These are phyloP conservation scores for Exophiala mesophila DNA, from an alignment of 2,329 filamentous ascomycete species.

Conservation along the genomic window DNA sequence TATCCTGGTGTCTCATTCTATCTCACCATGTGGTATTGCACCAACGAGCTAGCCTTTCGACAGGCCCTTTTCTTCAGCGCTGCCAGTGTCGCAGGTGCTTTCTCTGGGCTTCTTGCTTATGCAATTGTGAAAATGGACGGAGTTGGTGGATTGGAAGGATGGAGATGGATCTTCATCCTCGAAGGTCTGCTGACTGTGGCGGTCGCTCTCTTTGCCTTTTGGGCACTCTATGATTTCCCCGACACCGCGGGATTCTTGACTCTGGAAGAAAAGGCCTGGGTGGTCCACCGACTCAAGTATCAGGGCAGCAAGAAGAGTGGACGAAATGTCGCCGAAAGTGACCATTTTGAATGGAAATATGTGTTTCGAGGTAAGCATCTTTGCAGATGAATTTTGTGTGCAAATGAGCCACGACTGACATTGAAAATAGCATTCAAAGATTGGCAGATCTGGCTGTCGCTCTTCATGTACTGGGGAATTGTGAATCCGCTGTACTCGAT, in stretches of 20 bases:
- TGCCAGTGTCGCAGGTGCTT: constrained; percentile 47
- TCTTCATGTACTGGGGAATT: constrained; percentile 39
- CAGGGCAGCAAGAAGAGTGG: constrained; percentile 30
- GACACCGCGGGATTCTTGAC: constrained; percentile 41
- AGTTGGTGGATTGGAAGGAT: constrained; percentile 41
- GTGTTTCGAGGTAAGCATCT: constrained; percentile 38
- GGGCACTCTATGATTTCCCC: constrained; percentile 42
- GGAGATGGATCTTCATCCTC: constrained; percentile 54
- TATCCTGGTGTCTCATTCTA: constrained; percentile 42
- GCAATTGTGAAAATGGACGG: constrained; percentile 50
- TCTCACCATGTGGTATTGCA: constrained; percentile 43
- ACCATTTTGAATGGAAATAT: constrained; percentile 36
- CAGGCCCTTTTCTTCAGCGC: constrained; percentile 46
- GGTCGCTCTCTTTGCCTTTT: constrained; percentile 39
- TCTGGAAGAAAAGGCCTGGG: constrained; percentile 35
- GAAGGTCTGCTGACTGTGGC: constrained; percentile 45
- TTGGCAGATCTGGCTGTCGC: constrained; percentile 26
- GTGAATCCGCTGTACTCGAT: constrained; percentile 40
- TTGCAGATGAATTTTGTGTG: too few relatives aligned
- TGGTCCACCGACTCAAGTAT: constrained; percentile 35
- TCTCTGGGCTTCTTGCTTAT: constrained; percentile 49
- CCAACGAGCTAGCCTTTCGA: constrained; percentile 39
- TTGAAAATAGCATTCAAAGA: constrained; percentile 37
- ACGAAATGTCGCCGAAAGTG: constrained; percentile 26
- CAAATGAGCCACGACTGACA: too few relatives aligned